Conservation (phyloP, 2,329 filamentous ascomycete species). For the Corniculantispora saksenae region DNA sequence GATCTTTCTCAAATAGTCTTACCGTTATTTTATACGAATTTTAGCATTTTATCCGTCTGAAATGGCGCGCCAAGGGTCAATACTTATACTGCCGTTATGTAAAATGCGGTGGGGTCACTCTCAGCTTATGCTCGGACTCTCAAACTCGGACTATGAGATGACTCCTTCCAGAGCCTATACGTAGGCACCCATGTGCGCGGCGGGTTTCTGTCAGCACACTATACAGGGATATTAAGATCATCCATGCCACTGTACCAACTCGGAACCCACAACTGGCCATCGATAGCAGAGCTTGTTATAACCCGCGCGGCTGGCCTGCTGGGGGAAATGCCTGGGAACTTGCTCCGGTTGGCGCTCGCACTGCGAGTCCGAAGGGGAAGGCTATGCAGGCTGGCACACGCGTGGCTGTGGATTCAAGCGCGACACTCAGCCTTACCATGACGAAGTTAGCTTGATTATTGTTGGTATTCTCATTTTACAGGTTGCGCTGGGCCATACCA, state of each 20-base stretch:
- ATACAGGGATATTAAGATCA: neutral
- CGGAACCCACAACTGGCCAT: neutral
- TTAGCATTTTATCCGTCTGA: neutral
- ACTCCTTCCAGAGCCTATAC: neutral
- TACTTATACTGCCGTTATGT: neutral
- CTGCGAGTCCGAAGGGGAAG: neutral
- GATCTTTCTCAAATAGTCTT: neutral
- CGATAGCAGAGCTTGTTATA: neutral
- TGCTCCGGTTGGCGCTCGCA: neutral
- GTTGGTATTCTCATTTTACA: neutral
- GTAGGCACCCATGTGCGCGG: neutral
- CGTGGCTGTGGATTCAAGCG: neutral
- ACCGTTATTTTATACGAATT: neutral
- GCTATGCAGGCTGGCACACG: neutral
- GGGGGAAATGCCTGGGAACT: neutral
- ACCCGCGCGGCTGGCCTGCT: neutral
- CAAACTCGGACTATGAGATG: slow-evolving; percentile 8
- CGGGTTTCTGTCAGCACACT: neutral
- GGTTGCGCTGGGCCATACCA: neutral
- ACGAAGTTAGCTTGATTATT: neutral
- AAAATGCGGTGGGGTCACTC: neutral
- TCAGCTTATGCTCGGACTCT: slow-evolving; percentile 5
- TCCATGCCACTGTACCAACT: neutral
- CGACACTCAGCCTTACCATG: neutral
- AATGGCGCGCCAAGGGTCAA: neutral